Evolutionary conservation across 257 asterid genomes (phyloP), one percentile per base, ranked within the genome.

Genomic region (Echites panduratus): DNA sequence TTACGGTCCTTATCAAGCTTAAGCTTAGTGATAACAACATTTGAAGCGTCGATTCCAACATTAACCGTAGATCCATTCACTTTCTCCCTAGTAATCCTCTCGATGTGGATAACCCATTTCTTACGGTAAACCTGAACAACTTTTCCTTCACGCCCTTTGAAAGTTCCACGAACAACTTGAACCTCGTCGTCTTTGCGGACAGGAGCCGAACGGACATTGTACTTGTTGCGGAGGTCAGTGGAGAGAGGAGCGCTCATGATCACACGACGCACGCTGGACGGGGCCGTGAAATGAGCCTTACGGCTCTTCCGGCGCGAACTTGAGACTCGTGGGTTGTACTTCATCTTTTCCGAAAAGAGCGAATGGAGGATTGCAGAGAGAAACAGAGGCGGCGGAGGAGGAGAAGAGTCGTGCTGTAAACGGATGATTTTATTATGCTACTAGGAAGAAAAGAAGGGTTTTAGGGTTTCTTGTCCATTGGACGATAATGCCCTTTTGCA

Each of bases 251-350:
- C 87, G 73, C 88, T 82, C 96, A 89, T 89, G 13, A 89, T 71
- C 4, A 89, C 85, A n/a, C 93, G 88, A 71, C 96, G 90, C 41
- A 89, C 84, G 76, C 89, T 87, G 20, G 96, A 89, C 38, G 93
- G 87, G 41, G 96, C 96, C 1, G 91, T 82, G 89, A 89, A 89
- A 77, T 89, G 92, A 17, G 93, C 93, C 86, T 89, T 89, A 2
- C 93, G 82, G 86, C 82, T 84, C 88, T 89, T 89, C 66, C 91
- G 87, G 77, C 96, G 88, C 61, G 96, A 89, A n/a, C 87, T 82
- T 6, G 93, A 79, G 0, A 87, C 96, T 26, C 93, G 77, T 0
- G 96, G 93, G 9, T 89, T 89, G 86, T 78, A 89, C 83, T 89
- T 87, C 96, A 89, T 89, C 38, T 76, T 85, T 64, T 72, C 72